Conservation (phyloP, 495 filamentous ascomycete species). For the Penicillium argentinense region DNA sequence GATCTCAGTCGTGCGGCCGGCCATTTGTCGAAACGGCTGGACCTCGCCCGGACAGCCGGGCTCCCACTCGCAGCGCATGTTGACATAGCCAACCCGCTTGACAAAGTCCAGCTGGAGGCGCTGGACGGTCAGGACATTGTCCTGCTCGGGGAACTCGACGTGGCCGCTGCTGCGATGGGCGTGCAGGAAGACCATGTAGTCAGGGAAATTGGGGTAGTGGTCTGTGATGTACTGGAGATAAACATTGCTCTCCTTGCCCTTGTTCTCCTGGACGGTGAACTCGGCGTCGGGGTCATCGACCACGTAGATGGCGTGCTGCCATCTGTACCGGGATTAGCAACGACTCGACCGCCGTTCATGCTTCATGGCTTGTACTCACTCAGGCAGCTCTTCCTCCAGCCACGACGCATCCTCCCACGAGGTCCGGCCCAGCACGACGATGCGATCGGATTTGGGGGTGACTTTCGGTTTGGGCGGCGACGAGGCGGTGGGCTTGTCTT, state of each 20-base stretch:
- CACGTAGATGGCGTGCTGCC: constrained; percentile 55
- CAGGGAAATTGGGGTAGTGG: constrained; percentile 48
- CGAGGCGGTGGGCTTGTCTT: background rate
- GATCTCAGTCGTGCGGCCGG: constrained; percentile 22
- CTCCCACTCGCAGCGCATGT: constrained; percentile 45
- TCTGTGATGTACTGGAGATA: constrained; percentile 55
- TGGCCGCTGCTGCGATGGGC: constrained; percentile 44
- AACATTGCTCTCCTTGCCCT: constrained; percentile 48
- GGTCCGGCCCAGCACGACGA: constrained; percentile 40
- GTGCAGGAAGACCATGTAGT: constrained; percentile 51
- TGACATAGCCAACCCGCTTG: constrained; percentile 45
- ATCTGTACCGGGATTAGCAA: constrained; percentile 24
- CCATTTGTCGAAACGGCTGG: constrained; percentile 32
- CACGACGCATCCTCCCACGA: constrained; percentile 40
- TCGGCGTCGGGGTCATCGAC: constrained; percentile 56
- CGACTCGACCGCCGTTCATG: no score
- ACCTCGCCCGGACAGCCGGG: constrained; percentile 48
- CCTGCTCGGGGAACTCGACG: constrained; percentile 44
- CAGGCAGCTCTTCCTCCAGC: constrained; percentile 37
- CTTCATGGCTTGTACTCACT: no score
- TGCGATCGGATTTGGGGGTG: constrained; percentile 26
- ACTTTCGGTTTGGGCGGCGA: constrained; percentile 12
- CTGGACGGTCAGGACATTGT: constrained; percentile 38
- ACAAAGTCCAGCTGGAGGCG: constrained; percentile 43
- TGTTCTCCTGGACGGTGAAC: constrained; percentile 38